Percentiles rank a stretch among this genome's conserved stretches.
phyloP scores from a whole-genome alignment of 1,139 yeast genomes.

The Meyerozyma athensensis region DNA sequence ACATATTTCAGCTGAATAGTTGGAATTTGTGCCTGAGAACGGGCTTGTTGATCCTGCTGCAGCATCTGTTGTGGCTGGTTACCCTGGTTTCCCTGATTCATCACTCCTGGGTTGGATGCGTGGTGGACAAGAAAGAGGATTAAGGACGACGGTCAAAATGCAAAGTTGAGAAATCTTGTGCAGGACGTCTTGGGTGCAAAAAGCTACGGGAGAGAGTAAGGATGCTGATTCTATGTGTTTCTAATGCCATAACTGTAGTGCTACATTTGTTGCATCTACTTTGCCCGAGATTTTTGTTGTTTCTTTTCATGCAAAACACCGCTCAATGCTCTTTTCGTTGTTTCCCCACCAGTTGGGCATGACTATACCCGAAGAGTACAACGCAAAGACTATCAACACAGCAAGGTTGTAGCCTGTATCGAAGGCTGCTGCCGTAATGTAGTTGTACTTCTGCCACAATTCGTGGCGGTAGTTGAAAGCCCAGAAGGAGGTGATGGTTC shows the following conservation, averaged over 20 bases:
- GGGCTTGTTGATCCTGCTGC: neutral
- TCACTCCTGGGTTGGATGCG: neutral
- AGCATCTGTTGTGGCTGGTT: neutral
- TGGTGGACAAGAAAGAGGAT: neutral
- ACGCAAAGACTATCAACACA: slow-evolving; percentile 31
- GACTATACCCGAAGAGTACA: slow-evolving; percentile 28
- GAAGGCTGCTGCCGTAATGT: slow-evolving; percentile 45
- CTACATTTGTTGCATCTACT: too few species aligned
- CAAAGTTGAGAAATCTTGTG: neutral
- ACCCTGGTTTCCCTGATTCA: slow-evolving; percentile 1
- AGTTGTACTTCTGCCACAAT: slow-evolving; percentile 41
- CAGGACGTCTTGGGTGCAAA: slow-evolving; percentile 1
- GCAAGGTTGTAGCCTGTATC: slow-evolving; percentile 47
- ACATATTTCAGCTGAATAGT: slow-evolving; percentile 53
- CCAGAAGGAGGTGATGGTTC: slow-evolving; percentile 44
- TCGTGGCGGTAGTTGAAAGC: slow-evolving; percentile 31
- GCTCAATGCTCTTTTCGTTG: slow-evolving; percentile 33
- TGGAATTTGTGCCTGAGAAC: slow-evolving; percentile 3
- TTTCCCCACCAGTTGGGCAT: slow-evolving; percentile 52
- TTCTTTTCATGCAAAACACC: slow-evolving; percentile 31
- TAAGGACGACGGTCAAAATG: neutral
- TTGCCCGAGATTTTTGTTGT: too few species aligned
- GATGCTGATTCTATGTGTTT: too few species aligned
- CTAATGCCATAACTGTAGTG: too few species aligned
- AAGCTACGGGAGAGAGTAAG: too few species aligned